Percentiles rank a stretch among this genome's conserved stretches.
These are phyloP conservation scores for Filosporella fistucella DNA, from an alignment of 495 filamentous ascomycete species.

Conservation along the genomic window DNA sequence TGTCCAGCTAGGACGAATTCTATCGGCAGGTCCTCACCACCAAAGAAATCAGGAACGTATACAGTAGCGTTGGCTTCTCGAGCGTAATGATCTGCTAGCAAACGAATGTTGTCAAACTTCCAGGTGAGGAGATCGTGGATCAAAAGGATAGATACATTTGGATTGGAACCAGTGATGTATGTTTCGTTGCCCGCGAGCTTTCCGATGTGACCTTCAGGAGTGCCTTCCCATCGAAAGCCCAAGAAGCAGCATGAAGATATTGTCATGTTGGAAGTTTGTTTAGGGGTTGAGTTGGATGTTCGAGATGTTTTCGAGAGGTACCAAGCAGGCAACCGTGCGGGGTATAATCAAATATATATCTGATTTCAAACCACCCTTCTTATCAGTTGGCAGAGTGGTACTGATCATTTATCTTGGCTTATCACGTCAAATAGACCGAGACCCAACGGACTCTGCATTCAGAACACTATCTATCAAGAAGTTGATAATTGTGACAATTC, in stretches of 20 bases:
- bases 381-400: too few species aligned
- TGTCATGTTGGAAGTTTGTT: background rate
- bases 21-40: conserved; percentile 28
- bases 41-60: conserved; percentile 46
- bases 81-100: conserved; percentile 40
- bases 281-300: too few species aligned
- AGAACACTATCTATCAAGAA: too few species aligned
- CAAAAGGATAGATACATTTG: conserved; percentile 35
- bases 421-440: too few species aligned
- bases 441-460: too few species aligned
- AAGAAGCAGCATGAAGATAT: conserved; percentile 3
- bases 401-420: too few species aligned
- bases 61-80: conserved; percentile 43
- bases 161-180: conserved; percentile 31
- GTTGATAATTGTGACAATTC: too few species aligned
- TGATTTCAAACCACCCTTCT: too few species aligned
- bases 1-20: conserved; percentile 28
- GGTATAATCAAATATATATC: too few species aligned
- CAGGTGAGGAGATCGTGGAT: conserved; percentile 49
- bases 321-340: too few species aligned
- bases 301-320: too few species aligned
- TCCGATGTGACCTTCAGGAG: conserved; percentile 24
- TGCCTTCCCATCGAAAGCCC: conserved; percentile 34
- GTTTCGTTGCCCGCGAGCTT: conserved; percentile 24
- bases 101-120: conserved; percentile 37